These are phyloP conservation scores for Stephania japonica DNA, from an alignment of 164 flowering plant genomes.

Conservation along the genomic window DNA sequence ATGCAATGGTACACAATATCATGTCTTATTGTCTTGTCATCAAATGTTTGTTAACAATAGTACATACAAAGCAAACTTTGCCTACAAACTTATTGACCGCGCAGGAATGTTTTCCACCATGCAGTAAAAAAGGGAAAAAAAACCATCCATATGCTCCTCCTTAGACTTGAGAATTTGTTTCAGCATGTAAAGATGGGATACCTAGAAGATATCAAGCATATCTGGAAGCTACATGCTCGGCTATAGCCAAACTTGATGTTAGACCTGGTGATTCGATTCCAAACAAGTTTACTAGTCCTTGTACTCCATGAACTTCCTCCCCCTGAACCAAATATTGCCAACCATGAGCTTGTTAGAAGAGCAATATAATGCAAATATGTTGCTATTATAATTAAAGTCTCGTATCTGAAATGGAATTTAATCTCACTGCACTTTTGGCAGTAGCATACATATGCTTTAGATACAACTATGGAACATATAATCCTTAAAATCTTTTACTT, in stretches of 20 bases:
- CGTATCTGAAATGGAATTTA: too few species aligned
- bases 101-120: background rate
- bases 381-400: too few species aligned
- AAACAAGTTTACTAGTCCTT: conserved; percentile 76
- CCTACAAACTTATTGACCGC: background rate
- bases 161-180: background rate
- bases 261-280: conserved; percentile 98
- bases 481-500: too few species aligned
- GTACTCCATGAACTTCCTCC: conserved; percentile 64
- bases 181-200: background rate
- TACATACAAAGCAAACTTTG: background rate
- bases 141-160: background rate
- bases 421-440: too few species aligned
- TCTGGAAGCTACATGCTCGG: conserved; percentile 55
- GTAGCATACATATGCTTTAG: too few species aligned
- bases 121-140: too few species aligned
- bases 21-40: too few species aligned
- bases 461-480: too few species aligned
- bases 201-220: conserved; percentile 10
- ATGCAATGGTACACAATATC: too few species aligned
- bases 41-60: too few species aligned
- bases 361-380: background rate
- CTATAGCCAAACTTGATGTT: conserved; percentile 87
- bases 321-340: conserved; percentile 46
- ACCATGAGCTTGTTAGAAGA: background rate